A percentile compares a stretch with the other conserved stretches of the same genome.
These are phyloP conservation scores for Leccinum subatratum DNA, from an alignment of 1,284 basidiomycete genomes.

Conservation along the genomic window DNA sequence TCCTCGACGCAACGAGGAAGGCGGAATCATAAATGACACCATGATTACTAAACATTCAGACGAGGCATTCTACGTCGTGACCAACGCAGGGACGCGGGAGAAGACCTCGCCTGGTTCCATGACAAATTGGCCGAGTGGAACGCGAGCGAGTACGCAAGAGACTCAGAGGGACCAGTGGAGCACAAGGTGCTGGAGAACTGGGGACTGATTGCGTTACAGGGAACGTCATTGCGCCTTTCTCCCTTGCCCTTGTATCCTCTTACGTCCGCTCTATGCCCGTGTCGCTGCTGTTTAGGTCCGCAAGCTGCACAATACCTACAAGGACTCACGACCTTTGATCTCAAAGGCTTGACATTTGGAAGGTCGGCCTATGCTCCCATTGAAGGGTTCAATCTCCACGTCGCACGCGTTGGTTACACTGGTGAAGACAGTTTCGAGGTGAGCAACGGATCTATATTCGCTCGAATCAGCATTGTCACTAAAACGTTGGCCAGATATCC, in stretches of 20 bases:
- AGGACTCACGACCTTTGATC: slow-evolving; percentile 67
- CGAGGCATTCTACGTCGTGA: slow-evolving; percentile 91
- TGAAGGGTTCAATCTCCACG: slow-evolving; percentile 77
- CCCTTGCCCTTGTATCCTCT: not conserved
- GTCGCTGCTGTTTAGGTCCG: slow-evolving; percentile 54
- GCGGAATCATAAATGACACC: slow-evolving; percentile 95
- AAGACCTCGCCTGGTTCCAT: slow-evolving; percentile 78
- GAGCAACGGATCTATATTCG: slow-evolving; percentile 16
- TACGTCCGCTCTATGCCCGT: not conserved
- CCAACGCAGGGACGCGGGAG: slow-evolving; percentile 86
- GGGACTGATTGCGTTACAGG: slow-evolving; percentile 91
- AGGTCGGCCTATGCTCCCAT: slow-evolving; percentile 74
- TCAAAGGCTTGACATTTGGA: slow-evolving; percentile 74
- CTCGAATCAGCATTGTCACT: not conserved
- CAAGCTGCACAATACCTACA: slow-evolving; percentile 78
- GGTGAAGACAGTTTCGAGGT: slow-evolving; percentile 99
- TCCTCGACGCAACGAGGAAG: slow-evolving; percentile 75
- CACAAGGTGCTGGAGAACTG: slow-evolving; percentile 80
- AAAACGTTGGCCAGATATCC: slow-evolving; percentile 61
- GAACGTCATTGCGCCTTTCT: slow-evolving; percentile 32
- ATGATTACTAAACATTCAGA: slow-evolving; percentile 79
- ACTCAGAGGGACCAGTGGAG: slow-evolving; percentile 67
- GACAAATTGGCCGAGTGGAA: slow-evolving; percentile 76
- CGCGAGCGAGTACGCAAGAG: slow-evolving; percentile 40
- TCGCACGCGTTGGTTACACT: slow-evolving; percentile 96